Percentiles rank a stretch among this genome's conserved stretches.
phyloP scores from a whole-genome alignment of 768 basidiomycete genomes.

The Lactarius vividus region DNA sequence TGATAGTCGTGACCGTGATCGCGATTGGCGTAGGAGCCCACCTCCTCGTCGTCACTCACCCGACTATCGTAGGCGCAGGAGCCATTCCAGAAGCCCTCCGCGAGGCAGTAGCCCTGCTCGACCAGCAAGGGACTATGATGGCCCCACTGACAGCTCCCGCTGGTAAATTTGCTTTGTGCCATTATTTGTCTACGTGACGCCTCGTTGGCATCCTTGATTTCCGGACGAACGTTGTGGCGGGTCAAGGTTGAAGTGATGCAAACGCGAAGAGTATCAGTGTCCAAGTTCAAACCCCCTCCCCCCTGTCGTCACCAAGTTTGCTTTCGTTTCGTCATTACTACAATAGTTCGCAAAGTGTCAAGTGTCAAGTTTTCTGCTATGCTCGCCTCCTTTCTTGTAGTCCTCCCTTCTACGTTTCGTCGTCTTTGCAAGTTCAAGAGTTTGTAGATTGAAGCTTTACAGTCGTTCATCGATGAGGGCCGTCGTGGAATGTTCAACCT shows the following conservation, averaged over 20 bases:
- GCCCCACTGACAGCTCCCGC: conserved; percentile 47
- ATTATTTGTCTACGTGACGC: conserved; percentile 25
- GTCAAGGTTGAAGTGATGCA: conserved; percentile 44
- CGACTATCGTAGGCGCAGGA: conserved; percentile 70
- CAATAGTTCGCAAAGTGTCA: conserved; percentile 56
- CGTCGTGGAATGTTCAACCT: conserved; percentile 23
- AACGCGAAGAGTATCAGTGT: conserved; percentile 36
- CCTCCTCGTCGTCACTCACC: conserved; percentile 69
- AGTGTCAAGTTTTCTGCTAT: conserved; percentile 63
- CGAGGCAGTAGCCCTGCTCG: conserved; percentile 58
- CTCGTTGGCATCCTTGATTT: conserved; percentile 28
- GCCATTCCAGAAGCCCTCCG: conserved; percentile 79
- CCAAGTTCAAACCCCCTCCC: conserved; percentile 42
- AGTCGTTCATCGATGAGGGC: conserved; percentile 26
- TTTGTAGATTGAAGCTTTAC: conserved; percentile 27
- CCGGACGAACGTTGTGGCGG: conserved; percentile 26
- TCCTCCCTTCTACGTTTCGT: conserved; percentile 41
- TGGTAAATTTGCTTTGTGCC: conserved; percentile 50
- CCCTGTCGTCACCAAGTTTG: conserved; percentile 40
- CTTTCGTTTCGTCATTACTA: conserved; percentile 41
- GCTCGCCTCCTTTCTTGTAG: conserved; percentile 55
- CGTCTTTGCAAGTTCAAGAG: conserved; percentile 31
- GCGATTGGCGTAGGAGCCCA: conserved; percentile 75
- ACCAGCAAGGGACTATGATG: conserved; percentile 44
- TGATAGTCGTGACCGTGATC: conserved; percentile 48